Base-by-base conservation (phyloP, 2,329 filamentous ascomycete species). In the Thelonectria blattea region DNA sequence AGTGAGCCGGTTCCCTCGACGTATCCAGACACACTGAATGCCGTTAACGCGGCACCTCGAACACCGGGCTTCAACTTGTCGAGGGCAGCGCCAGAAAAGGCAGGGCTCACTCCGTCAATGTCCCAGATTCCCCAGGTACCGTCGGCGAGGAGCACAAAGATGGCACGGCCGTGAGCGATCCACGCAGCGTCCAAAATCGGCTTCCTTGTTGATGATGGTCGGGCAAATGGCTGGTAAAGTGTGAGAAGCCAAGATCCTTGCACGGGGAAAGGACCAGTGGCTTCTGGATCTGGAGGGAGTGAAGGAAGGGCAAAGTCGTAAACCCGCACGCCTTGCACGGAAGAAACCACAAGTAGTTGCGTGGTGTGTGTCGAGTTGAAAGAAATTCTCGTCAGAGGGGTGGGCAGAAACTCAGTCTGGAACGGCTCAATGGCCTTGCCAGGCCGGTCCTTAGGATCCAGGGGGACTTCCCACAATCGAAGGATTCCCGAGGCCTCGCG, bases 81-180 rank as follows among this genome's bases (percentile, higher is more conserved):
- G 22, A 86, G 72, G 0, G 78, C 71, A 59, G 79, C 72, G 49
- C 79, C 72, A 11, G 74, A 62, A 12, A 71, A 68, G 37, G 80
- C 72, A 2, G 85, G 83, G 41, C 82, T 83, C 30, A 79, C 79
- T 8, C 85, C 84, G 62, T 88, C 85, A 46, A 89, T 80, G 66
- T 89, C 87, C 87, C 87, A 89, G 34, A 89, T 83, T 14, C 85
- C 87, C 87, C 87, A 89, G 71, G 87, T 86, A 7, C 87, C 87
- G 65, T 89, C 87, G 1, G 83, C 83, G 3, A 89, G 76, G 2
- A 89, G 76, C 1, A 80, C 79, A 42, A 89, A 75, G 27, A 89
- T 76, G 5, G 87, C 86, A 48, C 83, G 80, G 10, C 87, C 87
- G 60, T 83, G 82, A 2, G 82, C 78, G 49, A 89, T 82, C 87